Percentiles rank a stretch among this genome's conserved stretches.
phyloP scores from a whole-genome alignment of 2,329 filamentous ascomycete genomes.

The Claviceps sp. region DNA sequence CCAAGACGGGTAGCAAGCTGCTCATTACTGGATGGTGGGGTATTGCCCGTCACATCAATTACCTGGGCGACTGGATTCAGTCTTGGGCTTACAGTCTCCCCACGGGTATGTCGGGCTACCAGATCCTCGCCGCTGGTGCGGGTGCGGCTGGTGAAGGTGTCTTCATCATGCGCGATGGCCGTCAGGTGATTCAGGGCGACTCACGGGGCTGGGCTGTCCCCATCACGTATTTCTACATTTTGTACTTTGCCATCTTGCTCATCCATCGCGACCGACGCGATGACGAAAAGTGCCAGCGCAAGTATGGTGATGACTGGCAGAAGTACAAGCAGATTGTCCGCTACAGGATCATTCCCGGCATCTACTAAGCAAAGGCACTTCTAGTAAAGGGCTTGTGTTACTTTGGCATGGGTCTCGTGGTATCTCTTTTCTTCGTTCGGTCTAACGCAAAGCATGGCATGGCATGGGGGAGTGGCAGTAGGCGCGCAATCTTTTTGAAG shows the following conservation, averaged over 20 bases:
- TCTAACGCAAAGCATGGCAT: background rate
- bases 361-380: conserved; percentile 45
- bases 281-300: conserved; percentile 78
- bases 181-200: conserved; percentile 55
- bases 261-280: conserved; percentile 79
- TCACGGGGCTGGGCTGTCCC: conserved; percentile 74
- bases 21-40: conserved; percentile 91
- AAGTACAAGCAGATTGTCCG: conserved; percentile 72
- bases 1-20: conserved; percentile 66
- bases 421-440: background rate
- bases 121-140: conserved; percentile 46
- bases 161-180: conserved; percentile 43
- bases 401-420: background rate
- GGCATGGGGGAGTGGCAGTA: no score
- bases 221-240: conserved; percentile 86
- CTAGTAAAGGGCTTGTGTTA: no score
- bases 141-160: conserved; percentile 35
- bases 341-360: conserved; percentile 69
- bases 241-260: conserved; percentile 81
- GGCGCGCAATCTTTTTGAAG: no score
- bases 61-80: conserved; percentile 90
- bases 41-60: conserved; percentile 83
- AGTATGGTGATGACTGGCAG: conserved; percentile 90
- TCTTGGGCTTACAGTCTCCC: conserved; percentile 82
- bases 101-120: conserved; percentile 72